Percentiles rank a stretch among this genome's conserved stretches.
Evolutionary conservation across 1,284 basidiomycete species (phyloP).

Genomic region (Ustilago nuda): DNA sequence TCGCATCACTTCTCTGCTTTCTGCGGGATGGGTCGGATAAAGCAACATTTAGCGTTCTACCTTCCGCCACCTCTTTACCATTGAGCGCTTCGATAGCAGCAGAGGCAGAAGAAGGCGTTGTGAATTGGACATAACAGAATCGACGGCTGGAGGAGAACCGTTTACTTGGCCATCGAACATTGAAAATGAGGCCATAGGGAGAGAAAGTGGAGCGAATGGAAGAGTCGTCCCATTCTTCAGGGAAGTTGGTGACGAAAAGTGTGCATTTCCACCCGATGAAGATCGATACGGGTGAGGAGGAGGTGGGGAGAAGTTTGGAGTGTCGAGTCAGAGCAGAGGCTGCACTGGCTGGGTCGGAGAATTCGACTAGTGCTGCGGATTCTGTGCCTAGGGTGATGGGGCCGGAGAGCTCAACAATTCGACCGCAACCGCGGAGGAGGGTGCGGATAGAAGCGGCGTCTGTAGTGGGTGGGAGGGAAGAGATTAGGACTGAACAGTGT

Average conservation of each 20-base stretch:
- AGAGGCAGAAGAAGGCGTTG: slow-evolving; percentile 82
- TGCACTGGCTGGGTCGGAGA: slow-evolving; percentile 70
- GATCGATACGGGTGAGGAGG: slow-evolving; percentile 77
- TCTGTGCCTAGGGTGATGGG: slow-evolving; percentile 46
- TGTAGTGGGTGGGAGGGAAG: slow-evolving; percentile 76
- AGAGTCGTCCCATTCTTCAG: slow-evolving; percentile 83
- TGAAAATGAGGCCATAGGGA: slow-evolving; percentile 89
- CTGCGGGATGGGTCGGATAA: slow-evolving; percentile 90
- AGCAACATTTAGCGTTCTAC: slow-evolving; percentile 79
- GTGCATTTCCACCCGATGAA: slow-evolving; percentile 93
- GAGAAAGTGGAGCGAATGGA: slow-evolving; percentile 80
- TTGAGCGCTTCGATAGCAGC: slow-evolving; percentile 82
- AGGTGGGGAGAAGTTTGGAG: slow-evolving; percentile 78
- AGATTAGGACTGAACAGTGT: slow-evolving; percentile 89
- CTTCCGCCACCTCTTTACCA: slow-evolving; percentile 76
- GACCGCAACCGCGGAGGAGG: slow-evolving; percentile 80
- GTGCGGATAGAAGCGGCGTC: slow-evolving; percentile 77
- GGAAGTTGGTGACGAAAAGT: slow-evolving; percentile 95
- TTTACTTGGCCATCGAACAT: slow-evolving; percentile 97
- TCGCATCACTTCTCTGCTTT: slow-evolving; percentile 86
- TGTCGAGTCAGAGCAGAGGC: slow-evolving; percentile 90
- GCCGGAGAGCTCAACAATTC: slow-evolving; percentile 57
- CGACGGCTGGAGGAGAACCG: slow-evolving; percentile 89
- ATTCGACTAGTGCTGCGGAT: slow-evolving; percentile 70
- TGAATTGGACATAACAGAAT: slow-evolving; percentile 95